A percentile compares a stretch with the other conserved stretches of the same genome.
phyloP scores from a whole-genome alignment of 257 asterid species.

The Jaltomata sinuosa region DNA sequence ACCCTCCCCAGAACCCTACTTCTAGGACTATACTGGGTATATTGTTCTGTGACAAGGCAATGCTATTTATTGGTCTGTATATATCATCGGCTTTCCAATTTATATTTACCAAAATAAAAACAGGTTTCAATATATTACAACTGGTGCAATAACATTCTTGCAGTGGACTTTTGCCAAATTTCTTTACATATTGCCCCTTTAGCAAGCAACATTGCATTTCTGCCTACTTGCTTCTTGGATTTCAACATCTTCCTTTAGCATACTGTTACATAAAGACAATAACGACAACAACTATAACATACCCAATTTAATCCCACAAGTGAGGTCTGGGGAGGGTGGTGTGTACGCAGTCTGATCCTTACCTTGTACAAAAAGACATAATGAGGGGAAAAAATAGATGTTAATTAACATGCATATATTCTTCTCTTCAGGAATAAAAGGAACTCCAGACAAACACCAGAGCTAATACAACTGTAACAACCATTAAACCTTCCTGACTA shows the following conservation, averaged over 20 bases:
- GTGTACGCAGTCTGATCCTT: neutral
- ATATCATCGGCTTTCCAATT: neutral
- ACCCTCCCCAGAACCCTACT: no score
- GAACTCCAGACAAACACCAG: no score
- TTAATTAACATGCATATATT: neutral
- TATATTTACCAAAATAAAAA: neutral
- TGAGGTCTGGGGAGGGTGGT: neutral
- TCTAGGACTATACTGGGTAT: no score
- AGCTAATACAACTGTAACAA: no score
- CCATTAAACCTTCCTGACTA: neutral
- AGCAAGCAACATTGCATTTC: neutral
- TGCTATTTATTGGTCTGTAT: neutral
- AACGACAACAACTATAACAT: neutral
- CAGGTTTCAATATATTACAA: neutral
- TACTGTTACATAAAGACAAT: neutral
- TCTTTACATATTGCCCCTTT: neutral
- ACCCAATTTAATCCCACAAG: neutral
- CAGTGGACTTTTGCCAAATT: neutral
- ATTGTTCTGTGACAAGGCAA: neutral
- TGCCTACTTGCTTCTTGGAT: neutral
- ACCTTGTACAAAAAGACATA: neutral
- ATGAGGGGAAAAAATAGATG: neutral
- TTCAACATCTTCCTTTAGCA: neutral
- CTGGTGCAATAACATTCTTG: neutral
- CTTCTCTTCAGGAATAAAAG: no score